Evolutionary conservation across 1,284 basidiomycete species (phyloP).

Genomic region (Austropuccinia psidii): DNA sequence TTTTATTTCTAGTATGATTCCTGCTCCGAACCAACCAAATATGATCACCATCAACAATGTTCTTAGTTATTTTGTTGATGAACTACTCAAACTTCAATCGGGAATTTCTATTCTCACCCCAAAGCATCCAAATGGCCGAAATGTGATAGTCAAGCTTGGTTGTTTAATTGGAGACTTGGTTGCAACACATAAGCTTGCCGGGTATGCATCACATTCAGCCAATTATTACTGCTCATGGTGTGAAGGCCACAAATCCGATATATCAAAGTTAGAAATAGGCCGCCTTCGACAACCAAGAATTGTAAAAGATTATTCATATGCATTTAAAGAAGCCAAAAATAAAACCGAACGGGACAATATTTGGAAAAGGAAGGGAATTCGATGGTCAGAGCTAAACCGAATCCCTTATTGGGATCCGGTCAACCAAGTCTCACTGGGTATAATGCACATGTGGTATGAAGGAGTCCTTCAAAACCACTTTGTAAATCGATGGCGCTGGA

Average conservation of each 20-base stretch:
- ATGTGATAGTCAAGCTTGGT: background rate
- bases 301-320: background rate
- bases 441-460: conserved; percentile 29
- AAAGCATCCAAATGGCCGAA: background rate
- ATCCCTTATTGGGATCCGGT: conserved; percentile 11
- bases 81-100: background rate
- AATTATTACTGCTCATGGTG: conserved; percentile 11
- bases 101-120: background rate
- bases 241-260: too few species aligned
- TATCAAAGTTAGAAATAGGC: too few species aligned
- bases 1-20: conserved; percentile 1
- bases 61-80: background rate
- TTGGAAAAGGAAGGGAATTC: background rate
- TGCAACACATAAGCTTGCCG: conserved; percentile 6
- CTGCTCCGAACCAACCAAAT: background rate
- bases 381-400: conserved; percentile 21
- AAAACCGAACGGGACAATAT: background rate
- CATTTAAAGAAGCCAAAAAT: background rate
- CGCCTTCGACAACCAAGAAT: too few species aligned
- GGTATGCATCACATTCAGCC: conserved; percentile 1
- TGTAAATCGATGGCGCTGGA: background rate
- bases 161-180: background rate
- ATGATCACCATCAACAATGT: background rate
- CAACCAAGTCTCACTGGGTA: background rate
- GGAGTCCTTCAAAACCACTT: conserved; percentile 11